A percentile compares a stretch with the other conserved stretches of the same genome.
Conservation (phyloP, 2,329 filamentous ascomycete genomes). For the Ophiognomonia clavigignenti-juglandacearum region DNA sequence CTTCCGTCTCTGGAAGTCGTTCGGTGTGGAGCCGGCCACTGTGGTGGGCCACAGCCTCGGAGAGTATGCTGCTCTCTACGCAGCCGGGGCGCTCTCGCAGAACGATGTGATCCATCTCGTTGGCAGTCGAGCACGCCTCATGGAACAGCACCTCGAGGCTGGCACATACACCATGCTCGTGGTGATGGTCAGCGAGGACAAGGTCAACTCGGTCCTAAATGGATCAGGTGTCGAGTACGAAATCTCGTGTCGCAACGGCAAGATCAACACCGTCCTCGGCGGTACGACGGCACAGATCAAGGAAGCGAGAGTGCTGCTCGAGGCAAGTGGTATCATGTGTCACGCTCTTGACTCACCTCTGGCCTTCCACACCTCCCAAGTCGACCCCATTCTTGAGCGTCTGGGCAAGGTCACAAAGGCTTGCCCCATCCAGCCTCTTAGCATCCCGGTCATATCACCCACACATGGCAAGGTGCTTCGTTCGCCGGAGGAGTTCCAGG, state of each 20-base stretch:
- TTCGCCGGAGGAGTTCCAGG: too few species aligned
- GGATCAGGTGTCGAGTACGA: slow-evolving; percentile 38
- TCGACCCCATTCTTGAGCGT: slow-evolving; percentile 51
- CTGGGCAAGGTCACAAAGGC: slow-evolving; percentile 56
- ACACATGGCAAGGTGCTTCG: too few species aligned
- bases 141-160: slow-evolving; percentile 58
- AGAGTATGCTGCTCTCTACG: slow-evolving; percentile 65
- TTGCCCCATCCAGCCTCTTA: slow-evolving; percentile 60
- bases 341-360: slow-evolving; percentile 46
- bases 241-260: slow-evolving; percentile 70
- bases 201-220: slow-evolving; percentile 35
- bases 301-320: slow-evolving; percentile 31
- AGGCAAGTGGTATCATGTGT: slow-evolving; percentile 33
- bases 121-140: slow-evolving; percentile 59
- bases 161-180: slow-evolving; percentile 59
- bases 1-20: slow-evolving; percentile 47
- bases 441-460: too few species aligned
- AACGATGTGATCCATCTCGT: slow-evolving; percentile 69
- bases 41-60: slow-evolving; percentile 58
- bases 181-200: slow-evolving; percentile 41
- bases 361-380: slow-evolving; percentile 50
- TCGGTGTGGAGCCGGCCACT: slow-evolving; percentile 42
- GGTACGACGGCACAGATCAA: slow-evolving; percentile 36
- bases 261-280: slow-evolving; percentile 71
- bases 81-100: slow-evolving; percentile 65